Percentiles rank a stretch among this genome's conserved stretches.
Evolutionary conservation across 495 filamentous ascomycete species (phyloP).

Genomic region (Beverwykella pulmonaria): DNA sequence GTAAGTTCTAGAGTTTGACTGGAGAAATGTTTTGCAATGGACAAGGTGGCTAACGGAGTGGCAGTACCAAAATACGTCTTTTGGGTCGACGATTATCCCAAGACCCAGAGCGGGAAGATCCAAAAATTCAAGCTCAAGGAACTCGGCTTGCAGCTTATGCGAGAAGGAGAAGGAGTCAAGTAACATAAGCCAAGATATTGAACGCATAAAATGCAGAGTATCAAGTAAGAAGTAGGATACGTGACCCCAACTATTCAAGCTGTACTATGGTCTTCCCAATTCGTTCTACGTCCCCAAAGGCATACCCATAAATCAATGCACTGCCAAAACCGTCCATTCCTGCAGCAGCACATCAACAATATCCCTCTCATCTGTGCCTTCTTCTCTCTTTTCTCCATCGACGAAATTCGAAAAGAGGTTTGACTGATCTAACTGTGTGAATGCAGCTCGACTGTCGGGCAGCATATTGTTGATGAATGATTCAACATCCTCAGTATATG

Average conservation of each 20-base stretch:
- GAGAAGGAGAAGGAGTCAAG: conserved; percentile 20
- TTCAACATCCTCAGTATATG: too few relatives aligned
- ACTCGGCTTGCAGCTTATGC: conserved; percentile 49
- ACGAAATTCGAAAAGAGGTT: too few relatives aligned
- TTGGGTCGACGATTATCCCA: conserved; percentile 79
- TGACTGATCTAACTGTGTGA: too few relatives aligned
- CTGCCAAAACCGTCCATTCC: conserved; percentile 10
- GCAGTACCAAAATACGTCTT: conserved; percentile 87
- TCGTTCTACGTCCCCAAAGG: background rate
- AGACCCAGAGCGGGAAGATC: conserved; percentile 96
- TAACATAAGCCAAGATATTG: background rate
- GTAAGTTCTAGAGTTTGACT: conserved; percentile 48
- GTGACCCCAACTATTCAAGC: too few relatives aligned
- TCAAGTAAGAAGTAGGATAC: background rate
- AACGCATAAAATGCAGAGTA: background rate
- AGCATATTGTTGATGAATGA: too few relatives aligned
- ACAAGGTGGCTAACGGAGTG: background rate
- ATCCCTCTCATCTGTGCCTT: conserved; percentile 11
- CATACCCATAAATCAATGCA: background rate
- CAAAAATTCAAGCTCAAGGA: conserved; percentile 90
- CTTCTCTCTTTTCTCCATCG: background rate
- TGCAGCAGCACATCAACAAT: conserved; percentile 20
- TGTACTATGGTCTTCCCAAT: background rate
- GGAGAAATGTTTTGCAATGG: background rate
- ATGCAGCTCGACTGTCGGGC: too few relatives aligned